A percentile compares a stretch with the other conserved stretches of the same genome.
Evolutionary conservation across 148 eudicot genomes (phyloP).

Genomic region (Silene uniflora): DNA sequence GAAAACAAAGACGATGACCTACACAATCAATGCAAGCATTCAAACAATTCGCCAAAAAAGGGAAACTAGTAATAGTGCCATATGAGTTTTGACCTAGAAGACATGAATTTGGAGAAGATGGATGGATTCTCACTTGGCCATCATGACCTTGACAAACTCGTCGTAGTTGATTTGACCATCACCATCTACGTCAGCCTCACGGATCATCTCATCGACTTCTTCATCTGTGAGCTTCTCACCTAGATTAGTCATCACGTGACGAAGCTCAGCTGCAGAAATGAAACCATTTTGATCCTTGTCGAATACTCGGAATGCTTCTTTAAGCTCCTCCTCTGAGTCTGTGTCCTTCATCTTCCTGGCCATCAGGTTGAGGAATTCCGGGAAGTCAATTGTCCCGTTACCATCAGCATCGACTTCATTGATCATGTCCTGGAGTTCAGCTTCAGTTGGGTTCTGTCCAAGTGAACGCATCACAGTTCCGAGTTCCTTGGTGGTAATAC

Average conservation of each 20-base stretch:
- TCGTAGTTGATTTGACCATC: constrained; percentile 51
- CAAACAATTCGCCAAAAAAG: constrained; percentile 1
- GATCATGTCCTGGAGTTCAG: constrained; percentile 45
- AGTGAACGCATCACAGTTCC: constrained; percentile 47
- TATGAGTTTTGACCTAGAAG: constrained; percentile 29
- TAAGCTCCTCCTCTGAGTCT: constrained; percentile 41
- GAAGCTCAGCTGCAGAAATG: constrained; percentile 45
- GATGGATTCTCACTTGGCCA: constrained; percentile 40
- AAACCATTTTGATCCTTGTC: constrained; percentile 50
- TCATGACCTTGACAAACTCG: constrained; percentile 46
- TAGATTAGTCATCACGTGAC: constrained; percentile 44
- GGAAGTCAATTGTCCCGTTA: constrained; percentile 37
- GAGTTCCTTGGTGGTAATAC: constrained; percentile 45
- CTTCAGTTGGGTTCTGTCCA: constrained; percentile 48
- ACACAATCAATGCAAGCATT: constrained; percentile 29
- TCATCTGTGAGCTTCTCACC: constrained; percentile 46
- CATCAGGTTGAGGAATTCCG: constrained; percentile 43
- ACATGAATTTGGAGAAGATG: constrained; percentile 21
- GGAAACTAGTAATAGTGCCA: constrained; percentile 26
- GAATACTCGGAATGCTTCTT: constrained; percentile 44
- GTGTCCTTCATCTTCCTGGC: constrained; percentile 44
- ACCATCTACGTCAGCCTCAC: constrained; percentile 45
- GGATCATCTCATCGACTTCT: constrained; percentile 46
- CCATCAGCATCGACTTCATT: constrained; percentile 46
- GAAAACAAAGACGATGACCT: constrained; percentile 21